Base-by-base conservation (phyloP, 2,329 filamentous ascomycete species). In the Drechmeria coniospora region DNA sequence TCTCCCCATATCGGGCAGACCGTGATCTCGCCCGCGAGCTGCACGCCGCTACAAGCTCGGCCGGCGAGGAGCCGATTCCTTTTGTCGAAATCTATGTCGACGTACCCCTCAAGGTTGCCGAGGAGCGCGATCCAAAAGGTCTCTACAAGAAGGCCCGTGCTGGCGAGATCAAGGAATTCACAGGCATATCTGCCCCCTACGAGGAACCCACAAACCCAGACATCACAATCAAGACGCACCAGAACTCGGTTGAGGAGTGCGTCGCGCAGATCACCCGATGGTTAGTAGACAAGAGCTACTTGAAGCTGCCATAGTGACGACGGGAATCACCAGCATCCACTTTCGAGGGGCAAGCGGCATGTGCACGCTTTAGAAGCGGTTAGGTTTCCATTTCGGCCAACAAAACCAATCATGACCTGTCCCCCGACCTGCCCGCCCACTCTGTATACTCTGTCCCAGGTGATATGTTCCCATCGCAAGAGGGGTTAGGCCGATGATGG, bases 81-180 rank as follows among this genome's bases (percentile, higher is more conserved):
- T 98, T 98, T 51, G 68, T 98, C 40, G 90, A 98, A 60, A 83
- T 95, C 32, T 92, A 74, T 49, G 77, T 98, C 37, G 84, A 98
- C 54, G 74, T 95, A 9, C 80, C 84, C 10, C 68, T 95, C 40
- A 81, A 83, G 55, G 82, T 90, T 24, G 87, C 90, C 21, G 87
- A 95, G 70, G 66, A 87, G 68, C 74, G 90, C 37, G 90, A 98
- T 50, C 90, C 90, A 26, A 98, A 98, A 72, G 90, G 87, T 5
- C 61, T 95, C 34, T 98, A 98, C 62, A 93, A 93, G 68, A 93
- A 93, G 71, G 90, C 90, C 9, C 66, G 87, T 24, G 77, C 80
- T 28, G 90, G 90, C 24, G 74, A 92, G 54, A 95, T 95, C 57
- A 90, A 92, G 57, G 83, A 95, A 42, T 98, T 98, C 52, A 98